Evolutionary conservation across 495 filamentous ascomycete genomes (phyloP).

Genomic region (Lineolata rhizophorae): DNA sequence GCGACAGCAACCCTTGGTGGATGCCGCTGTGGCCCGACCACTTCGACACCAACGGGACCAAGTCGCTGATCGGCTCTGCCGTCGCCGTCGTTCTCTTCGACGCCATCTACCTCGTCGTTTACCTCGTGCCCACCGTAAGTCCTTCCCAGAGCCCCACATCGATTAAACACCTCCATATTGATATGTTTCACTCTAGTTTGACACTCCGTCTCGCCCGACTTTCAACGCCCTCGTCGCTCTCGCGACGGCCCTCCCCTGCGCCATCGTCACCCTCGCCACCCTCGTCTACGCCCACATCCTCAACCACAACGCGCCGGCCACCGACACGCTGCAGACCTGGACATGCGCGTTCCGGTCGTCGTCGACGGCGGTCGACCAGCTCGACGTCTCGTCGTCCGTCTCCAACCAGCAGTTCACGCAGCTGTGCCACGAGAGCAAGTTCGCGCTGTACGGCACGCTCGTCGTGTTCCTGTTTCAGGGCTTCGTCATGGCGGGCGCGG

Average conservation of each 20-base stretch:
- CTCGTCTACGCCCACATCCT: conserved; percentile 15
- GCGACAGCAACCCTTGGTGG: conserved; percentile 16
- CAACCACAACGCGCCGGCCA: conserved; percentile 12
- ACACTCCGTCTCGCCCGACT: conserved; percentile 4
- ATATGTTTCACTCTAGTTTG: conserved; percentile 3
- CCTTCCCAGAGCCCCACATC: background rate
- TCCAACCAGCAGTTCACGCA: no score
- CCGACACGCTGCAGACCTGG: conserved; percentile 15
- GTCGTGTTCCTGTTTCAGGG: conserved; percentile 6
- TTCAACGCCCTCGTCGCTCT: conserved; percentile 10
- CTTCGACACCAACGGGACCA: conserved; percentile 15
- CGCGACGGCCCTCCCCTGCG: conserved; percentile 10
- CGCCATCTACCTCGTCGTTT: conserved; percentile 6
- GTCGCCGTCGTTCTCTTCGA: conserved; percentile 11
- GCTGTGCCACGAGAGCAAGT: no score
- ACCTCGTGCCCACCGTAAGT: conserved; percentile 12
- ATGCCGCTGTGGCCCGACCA: conserved; percentile 18
- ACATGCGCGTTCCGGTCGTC: conserved; percentile 8
- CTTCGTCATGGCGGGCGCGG: conserved; percentile 3
- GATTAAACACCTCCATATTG: background rate
- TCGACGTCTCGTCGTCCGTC: no score
- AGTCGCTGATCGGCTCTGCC: conserved; percentile 13
- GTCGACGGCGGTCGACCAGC: no score
- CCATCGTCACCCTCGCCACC: conserved; percentile 10
- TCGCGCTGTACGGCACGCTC: conserved; percentile 10